These are phyloP conservation scores for Haberlea rhodopensis DNA, from an alignment of 257 asterid species.

Conservation along the genomic window DNA sequence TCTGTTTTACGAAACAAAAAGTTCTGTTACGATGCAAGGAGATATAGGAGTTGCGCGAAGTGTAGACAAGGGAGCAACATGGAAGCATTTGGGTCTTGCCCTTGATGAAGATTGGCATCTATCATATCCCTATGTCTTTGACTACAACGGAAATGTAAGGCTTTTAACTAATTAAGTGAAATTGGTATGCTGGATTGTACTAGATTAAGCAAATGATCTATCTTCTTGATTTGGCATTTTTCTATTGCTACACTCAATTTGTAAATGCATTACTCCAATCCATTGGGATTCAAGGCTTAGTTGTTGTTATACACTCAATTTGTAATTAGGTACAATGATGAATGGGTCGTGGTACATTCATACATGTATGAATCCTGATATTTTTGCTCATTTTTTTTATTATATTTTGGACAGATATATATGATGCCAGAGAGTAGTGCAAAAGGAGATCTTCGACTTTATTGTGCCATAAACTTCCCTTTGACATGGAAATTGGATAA, in stretches of 20 bases:
- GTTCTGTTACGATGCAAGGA: conserved; percentile 87
- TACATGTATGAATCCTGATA: not conserved
- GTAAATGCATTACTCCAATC: too few relatives aligned
- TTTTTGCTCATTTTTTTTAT: not conserved
- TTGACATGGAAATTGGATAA: conserved; percentile 68
- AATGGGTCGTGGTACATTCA: not conserved
- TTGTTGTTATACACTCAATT: too few relatives aligned
- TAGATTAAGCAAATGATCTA: not conserved
- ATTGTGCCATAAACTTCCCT: conserved; percentile 79
- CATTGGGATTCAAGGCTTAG: too few relatives aligned
- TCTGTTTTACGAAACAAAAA: conserved; percentile 81
- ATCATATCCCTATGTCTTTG: conserved; percentile 86
- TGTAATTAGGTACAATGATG: not conserved
- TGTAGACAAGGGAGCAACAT: conserved; percentile 76
- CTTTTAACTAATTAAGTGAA: conserved; percentile 7
- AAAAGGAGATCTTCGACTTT: conserved; percentile 93
- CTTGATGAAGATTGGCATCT: conserved; percentile 98
- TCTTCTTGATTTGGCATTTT: not conserved
- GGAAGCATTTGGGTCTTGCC: conserved; percentile 90
- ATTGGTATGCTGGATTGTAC: not conserved
- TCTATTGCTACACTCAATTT: not conserved
- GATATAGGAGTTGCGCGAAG: conserved; percentile 93
- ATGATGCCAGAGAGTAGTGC: conserved; percentile 94
- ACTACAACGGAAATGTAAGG: conserved; percentile 79
- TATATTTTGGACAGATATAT: conserved; percentile 53